phyloP scores from a whole-genome alignment of 345 rosid genomes.

The Cochlearia excelsa region DNA sequence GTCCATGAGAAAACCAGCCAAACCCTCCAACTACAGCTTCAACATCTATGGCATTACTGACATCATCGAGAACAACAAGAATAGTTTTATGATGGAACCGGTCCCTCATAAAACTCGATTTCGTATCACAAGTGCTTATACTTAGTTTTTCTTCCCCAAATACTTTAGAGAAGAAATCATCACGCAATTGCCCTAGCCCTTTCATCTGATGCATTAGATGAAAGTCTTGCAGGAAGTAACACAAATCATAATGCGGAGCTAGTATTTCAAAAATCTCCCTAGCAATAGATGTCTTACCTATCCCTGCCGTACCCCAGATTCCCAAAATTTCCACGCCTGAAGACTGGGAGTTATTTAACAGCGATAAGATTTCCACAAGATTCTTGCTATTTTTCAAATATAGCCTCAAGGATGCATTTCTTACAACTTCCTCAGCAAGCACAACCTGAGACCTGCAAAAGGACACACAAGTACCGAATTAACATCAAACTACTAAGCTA shows the following conservation, averaged over 20 bases:
- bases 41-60: constrained; percentile 18
- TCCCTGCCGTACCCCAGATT: constrained; percentile 35
- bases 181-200: constrained; percentile 16
- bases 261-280: constrained; percentile 11
- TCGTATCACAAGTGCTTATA: constrained; percentile 14
- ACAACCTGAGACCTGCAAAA: background rate
- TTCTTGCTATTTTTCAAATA: constrained; percentile 4
- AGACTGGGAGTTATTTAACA: constrained; percentile 8
- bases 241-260: constrained; percentile 13
- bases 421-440: constrained; percentile 16
- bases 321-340: constrained; percentile 23
- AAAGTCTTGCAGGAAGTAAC: constrained; percentile 34
- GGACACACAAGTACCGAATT: too few species aligned
- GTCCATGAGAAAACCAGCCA: constrained; percentile 30
- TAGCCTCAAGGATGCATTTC: constrained; percentile 5
- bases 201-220: constrained; percentile 18
- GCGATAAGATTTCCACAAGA: constrained; percentile 7
- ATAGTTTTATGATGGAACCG: constrained; percentile 20
- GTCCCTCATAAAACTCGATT: constrained; percentile 7
- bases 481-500: too few species aligned
- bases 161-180: constrained; percentile 22
- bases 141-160: constrained; percentile 17
- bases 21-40: constrained; percentile 29
- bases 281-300: constrained; percentile 15
- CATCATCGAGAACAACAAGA: constrained; percentile 34